phyloP scores from a whole-genome alignment of 2,329 filamentous ascomycete genomes.

The Pseudohalonectria lignicola region DNA sequence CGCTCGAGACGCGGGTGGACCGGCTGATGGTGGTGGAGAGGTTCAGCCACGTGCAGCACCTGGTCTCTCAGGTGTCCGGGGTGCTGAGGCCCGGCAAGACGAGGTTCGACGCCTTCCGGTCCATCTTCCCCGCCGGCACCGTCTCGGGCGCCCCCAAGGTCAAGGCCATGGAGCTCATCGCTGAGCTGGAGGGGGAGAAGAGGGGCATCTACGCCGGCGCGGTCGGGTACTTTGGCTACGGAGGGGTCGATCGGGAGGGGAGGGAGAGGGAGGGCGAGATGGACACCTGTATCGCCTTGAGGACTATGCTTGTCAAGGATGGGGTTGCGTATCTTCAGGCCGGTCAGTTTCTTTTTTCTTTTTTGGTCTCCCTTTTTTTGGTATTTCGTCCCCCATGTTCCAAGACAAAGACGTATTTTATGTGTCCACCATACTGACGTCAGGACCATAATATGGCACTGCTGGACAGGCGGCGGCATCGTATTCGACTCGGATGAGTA shows the following conservation, averaged over 20 bases:
- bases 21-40: slow-evolving; percentile 87
- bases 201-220: slow-evolving; percentile 91
- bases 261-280: slow-evolving; percentile 67
- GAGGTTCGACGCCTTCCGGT: slow-evolving; percentile 89
- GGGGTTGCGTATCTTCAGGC: slow-evolving; percentile 83
- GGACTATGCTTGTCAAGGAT: slow-evolving; percentile 92
- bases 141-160: slow-evolving; percentile 95
- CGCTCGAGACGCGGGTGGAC: slow-evolving; percentile 80
- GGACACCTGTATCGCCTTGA: slow-evolving; percentile 72
- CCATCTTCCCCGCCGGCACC: slow-evolving; percentile 94
- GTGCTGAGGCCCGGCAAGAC: slow-evolving; percentile 75
- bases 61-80: slow-evolving; percentile 91
- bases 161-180: slow-evolving; percentile 92
- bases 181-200: slow-evolving; percentile 88
- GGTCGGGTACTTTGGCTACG: slow-evolving; percentile 93
- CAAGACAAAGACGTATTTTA: too few species aligned
- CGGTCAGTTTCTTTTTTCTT: slow-evolving; percentile 25
- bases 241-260: slow-evolving; percentile 48
- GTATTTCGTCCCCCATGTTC: too few species aligned
- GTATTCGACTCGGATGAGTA: slow-evolving; percentile 87
- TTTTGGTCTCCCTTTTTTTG: too few species aligned
- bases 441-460: too few species aligned
- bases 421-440: too few species aligned
- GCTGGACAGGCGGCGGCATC: slow-evolving; percentile 80
- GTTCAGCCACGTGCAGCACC: slow-evolving; percentile 95